These are phyloP conservation scores for Metschnikowia kunwiensis DNA, from an alignment of 805 yeast species.

Conservation along the genomic window DNA sequence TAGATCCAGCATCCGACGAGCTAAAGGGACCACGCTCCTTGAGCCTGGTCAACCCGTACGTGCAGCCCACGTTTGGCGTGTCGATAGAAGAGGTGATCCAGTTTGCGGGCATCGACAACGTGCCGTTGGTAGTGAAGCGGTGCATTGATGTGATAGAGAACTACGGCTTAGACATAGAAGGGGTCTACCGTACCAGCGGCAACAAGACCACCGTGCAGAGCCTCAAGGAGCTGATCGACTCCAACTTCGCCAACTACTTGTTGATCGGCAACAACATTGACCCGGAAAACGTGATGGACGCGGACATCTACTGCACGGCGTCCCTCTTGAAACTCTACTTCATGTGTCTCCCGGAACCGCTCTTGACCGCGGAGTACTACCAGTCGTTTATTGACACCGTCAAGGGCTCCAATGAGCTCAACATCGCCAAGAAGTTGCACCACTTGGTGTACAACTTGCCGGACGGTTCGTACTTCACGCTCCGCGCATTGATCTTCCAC, in stretches of 20 bases:
- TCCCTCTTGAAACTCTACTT: slow-evolving; percentile 82
- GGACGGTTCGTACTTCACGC: slow-evolving; percentile 91
- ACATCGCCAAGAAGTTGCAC: slow-evolving; percentile 73
- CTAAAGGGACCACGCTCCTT: slow-evolving; percentile 35
- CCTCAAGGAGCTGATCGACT: slow-evolving; percentile 66
- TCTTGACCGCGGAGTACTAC: slow-evolving; percentile 64
- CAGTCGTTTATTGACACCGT: slow-evolving; percentile 67
- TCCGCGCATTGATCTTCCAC: slow-evolving; percentile 82
- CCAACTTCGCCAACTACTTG: slow-evolving; percentile 63
- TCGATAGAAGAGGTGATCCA: slow-evolving; percentile 75
- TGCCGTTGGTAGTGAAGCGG: slow-evolving; percentile 84
- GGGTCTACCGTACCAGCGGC: slow-evolving; percentile 85
- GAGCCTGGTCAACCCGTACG: slow-evolving; percentile 15
- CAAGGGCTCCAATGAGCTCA: slow-evolving; percentile 42
- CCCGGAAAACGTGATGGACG: slow-evolving; percentile 53
- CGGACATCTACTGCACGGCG: slow-evolving; percentile 86
- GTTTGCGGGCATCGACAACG: slow-evolving; percentile 80
- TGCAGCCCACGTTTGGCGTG: slow-evolving; percentile 69
- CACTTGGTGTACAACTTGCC: slow-evolving; percentile 86
- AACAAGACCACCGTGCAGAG: slow-evolving; percentile 71
- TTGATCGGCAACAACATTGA: slow-evolving; percentile 42
- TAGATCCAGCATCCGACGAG: slow-evolving; percentile 37
- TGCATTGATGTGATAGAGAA: slow-evolving; percentile 84
- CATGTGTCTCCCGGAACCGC: slow-evolving; percentile 80
- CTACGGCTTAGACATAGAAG: slow-evolving; percentile 82